phyloP scores from a whole-genome alignment of 345 rosid species.

The Durio zibethinus region DNA sequence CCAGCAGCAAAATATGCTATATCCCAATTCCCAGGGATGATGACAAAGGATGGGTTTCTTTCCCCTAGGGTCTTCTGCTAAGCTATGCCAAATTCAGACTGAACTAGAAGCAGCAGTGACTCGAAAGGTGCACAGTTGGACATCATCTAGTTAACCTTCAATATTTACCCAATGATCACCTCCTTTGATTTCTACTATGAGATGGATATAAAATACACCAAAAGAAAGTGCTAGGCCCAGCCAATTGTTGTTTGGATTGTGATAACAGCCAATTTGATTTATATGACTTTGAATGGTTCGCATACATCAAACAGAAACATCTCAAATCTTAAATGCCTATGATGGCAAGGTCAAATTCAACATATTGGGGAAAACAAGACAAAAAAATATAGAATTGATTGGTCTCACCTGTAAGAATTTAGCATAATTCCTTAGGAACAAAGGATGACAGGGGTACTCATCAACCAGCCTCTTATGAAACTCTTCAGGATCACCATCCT shows the following conservation, averaged over 20 bases:
- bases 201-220: neutral
- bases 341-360: neutral
- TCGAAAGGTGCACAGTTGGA: neutral
- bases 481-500: constrained; percentile 39
- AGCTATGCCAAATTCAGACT: neutral
- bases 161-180: neutral
- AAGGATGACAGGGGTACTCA: constrained; percentile 69
- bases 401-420: constrained; percentile 60
- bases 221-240: neutral
- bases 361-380: neutral
- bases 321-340: neutral
- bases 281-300: neutral
- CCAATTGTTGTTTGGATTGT: neutral
- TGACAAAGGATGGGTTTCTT: neutral
- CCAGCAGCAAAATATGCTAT: neutral
- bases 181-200: neutral
- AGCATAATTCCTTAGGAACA: constrained; percentile 67
- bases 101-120: neutral
- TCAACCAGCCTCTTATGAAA: constrained; percentile 56
- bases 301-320: constrained; percentile 1
- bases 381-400: neutral
- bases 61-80: neutral
- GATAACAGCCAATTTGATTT: neutral
- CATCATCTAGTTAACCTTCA: neutral
- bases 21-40: neutral